Evolutionary conservation across 129 eudicot genomes (phyloP).

Genomic region (Smallanthus sonchifolius): DNA sequence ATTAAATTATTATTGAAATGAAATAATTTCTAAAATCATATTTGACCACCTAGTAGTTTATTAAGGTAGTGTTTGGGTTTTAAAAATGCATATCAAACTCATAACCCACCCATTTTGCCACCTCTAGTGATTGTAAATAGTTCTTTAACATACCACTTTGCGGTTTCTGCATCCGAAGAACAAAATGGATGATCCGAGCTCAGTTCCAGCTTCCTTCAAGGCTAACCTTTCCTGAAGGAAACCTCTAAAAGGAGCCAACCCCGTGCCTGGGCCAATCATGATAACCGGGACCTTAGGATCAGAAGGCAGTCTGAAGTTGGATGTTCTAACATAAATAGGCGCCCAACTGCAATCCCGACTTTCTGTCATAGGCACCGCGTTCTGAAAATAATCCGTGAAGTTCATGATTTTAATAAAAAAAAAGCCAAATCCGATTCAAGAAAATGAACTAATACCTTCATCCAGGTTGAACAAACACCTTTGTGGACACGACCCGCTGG

Average conservation of each 20-base stretch:
- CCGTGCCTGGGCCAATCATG: constrained; percentile 98
- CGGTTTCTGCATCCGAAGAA: constrained; percentile 6
- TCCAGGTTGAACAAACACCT: constrained; percentile 89
- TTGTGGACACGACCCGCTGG: constrained; percentile 73
- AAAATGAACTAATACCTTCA: constrained; percentile 52
- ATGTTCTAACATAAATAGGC: constrained; percentile 69
- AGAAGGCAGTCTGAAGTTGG: constrained; percentile 68
- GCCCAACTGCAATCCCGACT: constrained; percentile 61
- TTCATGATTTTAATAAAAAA: background rate
- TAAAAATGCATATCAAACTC: background rate
- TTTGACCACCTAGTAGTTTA: background rate
- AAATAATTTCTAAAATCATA: background rate
- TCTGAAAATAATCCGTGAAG: constrained; percentile 36
- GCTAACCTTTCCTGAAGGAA: constrained; percentile 55
- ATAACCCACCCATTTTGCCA: background rate
- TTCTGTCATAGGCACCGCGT: constrained; percentile 54
- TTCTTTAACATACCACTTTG: background rate
- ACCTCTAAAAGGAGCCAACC: constrained; percentile 90
- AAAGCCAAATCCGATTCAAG: background rate
- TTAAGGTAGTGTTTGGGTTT: background rate
- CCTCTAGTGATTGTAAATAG: background rate
- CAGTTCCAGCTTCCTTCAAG: constrained; percentile 5
- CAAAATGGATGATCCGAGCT: background rate
- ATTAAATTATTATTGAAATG: background rate
- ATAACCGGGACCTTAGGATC: constrained; percentile 65